phyloP scores from a whole-genome alignment of 2,329 filamentous ascomycete species.

The Trichoderma harzianum region DNA sequence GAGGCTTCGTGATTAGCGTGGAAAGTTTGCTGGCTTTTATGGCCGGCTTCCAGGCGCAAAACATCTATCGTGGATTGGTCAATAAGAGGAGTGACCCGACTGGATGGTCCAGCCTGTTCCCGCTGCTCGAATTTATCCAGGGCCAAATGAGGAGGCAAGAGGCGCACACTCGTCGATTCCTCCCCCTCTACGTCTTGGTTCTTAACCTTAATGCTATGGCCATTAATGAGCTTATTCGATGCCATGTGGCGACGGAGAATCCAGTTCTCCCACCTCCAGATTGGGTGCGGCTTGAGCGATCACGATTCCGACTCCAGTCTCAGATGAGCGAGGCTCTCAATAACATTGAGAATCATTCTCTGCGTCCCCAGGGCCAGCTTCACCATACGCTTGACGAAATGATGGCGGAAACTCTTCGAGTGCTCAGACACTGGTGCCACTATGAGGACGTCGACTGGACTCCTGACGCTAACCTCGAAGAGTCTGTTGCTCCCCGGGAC shows the following conservation, averaged over 20 bases:
- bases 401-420: conserved; percentile 36
- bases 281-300: conserved; percentile 10
- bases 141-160: conserved; percentile 37
- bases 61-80: conserved; percentile 43
- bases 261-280: conserved; percentile 14
- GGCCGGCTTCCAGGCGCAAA: conserved; percentile 49
- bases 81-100: conserved; percentile 41
- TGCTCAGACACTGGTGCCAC: conserved; percentile 43
- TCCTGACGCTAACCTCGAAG: conserved; percentile 34
- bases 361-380: conserved; percentile 35
- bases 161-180: conserved; percentile 30
- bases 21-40: conserved; percentile 54
- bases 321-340: conserved; percentile 17
- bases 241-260: conserved; percentile 32
- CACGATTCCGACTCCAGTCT: conserved; percentile 17
- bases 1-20: conserved; percentile 43
- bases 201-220: conserved; percentile 44
- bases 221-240: conserved; percentile 44
- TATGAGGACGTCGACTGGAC: conserved; percentile 46
- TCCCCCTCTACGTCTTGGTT: conserved; percentile 41
- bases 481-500: conserved; percentile 17
- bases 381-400: conserved; percentile 47
- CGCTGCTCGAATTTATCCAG: conserved; percentile 41
- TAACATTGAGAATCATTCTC: conserved; percentile 14
- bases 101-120: conserved; percentile 44